Evolutionary conservation across 1,139 yeast species (phyloP), one percentile per base, ranked within the genome.

Genomic region (Geotrichum bryndzae): DNA sequence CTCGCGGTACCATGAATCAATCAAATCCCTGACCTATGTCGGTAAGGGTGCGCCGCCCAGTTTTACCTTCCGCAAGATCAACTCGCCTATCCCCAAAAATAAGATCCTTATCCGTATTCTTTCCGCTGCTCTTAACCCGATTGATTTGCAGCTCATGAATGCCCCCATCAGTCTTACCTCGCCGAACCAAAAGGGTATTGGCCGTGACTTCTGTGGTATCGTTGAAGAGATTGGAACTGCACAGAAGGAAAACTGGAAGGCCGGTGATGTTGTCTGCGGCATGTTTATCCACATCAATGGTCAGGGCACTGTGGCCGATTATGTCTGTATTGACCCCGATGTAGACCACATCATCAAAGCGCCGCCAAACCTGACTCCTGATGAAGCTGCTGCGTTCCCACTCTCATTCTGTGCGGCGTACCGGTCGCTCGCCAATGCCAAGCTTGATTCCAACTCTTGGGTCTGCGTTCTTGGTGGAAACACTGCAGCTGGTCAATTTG

Each of bases 381-480:
- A 75, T 50, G 82, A 84, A 68, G 90, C 91, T 6, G 84, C 87
- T 0, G 79, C 85, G 1, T 78, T 85, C 79, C 80, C 86, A 58
- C 70, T 81, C 68, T 81, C 85, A 35, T 80, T 83, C 63, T 86
- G 86, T 5, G 78, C 90, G 1, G 90, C 90, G 0, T 76, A 71
- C 66, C 77, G 76, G 54, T 70, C 83, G 60, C 70, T 84, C 56
- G 73, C 73, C 60, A 74, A 66, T 61, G 73, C 76, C 58, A 70
- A 71, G 57, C 70, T 69, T 51, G 71, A 68, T 63, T 61, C 63
- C 54, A 61, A 66, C 8, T 70, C 73, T 11, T 75, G 75, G 64
- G 80, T 88, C 1, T 76, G 88, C 57, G 77, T 89, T 51, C 77
- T 87, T 63, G 96, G 96, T 53, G 94, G 88, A 15, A 84, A 89